Evolutionary conservation across 73 alveolate species (phyloP).

Genomic region (Paramecium sonneborni): DNA sequence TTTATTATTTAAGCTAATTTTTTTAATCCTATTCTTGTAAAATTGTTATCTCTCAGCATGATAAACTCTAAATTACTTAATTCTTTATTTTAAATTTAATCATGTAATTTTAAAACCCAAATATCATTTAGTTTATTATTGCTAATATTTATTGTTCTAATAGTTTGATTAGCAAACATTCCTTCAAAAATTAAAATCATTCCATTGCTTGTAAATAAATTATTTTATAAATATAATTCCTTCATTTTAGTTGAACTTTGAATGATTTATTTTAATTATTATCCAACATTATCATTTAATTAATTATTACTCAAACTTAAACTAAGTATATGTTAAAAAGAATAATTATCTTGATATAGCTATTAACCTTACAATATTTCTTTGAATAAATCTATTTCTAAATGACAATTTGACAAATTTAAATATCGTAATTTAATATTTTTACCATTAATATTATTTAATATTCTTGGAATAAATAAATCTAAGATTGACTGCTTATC

Average conservation of each 20-base stretch:
- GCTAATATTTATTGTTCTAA: not conserved
- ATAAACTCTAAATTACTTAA: slow-evolving; percentile 16
- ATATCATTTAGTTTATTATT: slow-evolving; percentile 7
- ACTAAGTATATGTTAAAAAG: slow-evolving; percentile 13
- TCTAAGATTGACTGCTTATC: not conserved
- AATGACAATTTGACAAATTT: not conserved
- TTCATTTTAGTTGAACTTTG: not conserved
- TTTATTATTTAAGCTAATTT: not conserved
- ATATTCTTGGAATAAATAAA: slow-evolving; percentile 15
- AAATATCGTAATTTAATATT: not conserved
- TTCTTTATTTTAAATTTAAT: not conserved
- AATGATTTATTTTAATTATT: not conserved
- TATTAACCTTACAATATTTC: not conserved
- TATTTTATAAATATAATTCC: not conserved
- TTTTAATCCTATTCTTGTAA: not conserved
- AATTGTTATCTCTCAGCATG: slow-evolving; percentile 11
- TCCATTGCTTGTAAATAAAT: slow-evolving; percentile 6
- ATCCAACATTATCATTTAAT: not conserved
- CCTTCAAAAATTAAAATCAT: slow-evolving; percentile 15
- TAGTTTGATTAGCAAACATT: not conserved
- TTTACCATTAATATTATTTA: not conserved
- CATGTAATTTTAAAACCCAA: not conserved
- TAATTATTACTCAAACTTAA: not conserved
- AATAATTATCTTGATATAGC: not conserved
- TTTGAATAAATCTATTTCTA: not conserved